Evolutionary conservation across 1,139 yeast genomes (phyloP).

Genomic region (Yamadazyma sp.): DNA sequence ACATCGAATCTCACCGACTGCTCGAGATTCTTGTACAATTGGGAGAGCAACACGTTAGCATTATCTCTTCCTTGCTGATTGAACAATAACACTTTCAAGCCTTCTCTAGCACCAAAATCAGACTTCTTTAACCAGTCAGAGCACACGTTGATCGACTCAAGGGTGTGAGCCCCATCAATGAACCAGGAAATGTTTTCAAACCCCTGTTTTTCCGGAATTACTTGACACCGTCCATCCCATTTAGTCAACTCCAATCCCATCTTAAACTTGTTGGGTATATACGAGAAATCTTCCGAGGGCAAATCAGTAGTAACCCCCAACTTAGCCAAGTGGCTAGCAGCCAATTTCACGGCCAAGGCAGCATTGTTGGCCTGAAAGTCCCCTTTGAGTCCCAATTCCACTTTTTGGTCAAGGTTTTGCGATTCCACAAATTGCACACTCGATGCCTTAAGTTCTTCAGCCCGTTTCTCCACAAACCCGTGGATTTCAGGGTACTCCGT

Average conservation of each 20-base stretch:
- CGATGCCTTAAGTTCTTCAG: constrained; percentile 58
- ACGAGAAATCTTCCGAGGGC: constrained; percentile 26
- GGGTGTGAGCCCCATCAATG: constrained; percentile 95
- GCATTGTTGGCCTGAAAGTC: constrained; percentile 86
- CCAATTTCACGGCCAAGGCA: constrained; percentile 78
- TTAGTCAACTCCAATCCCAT: constrained; percentile 66
- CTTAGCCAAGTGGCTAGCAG: constrained; percentile 57
- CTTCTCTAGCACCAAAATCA: constrained; percentile 18
- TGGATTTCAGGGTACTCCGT: constrained; percentile 53
- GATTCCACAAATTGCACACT: constrained; percentile 50
- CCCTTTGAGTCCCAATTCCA: constrained; percentile 79
- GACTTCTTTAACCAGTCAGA: constrained; percentile 67
- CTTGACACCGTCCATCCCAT: constrained; percentile 97
- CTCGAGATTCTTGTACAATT: constrained; percentile 46
- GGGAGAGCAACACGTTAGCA: constrained; percentile 61
- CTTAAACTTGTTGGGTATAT: constrained; percentile 56
- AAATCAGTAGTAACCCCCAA: constrained; percentile 37
- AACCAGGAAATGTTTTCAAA: constrained; percentile 64
- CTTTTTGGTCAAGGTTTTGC: constrained; percentile 19
- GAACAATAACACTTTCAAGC: constrained; percentile 60
- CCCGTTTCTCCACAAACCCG: constrained; percentile 57
- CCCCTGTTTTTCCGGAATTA: constrained; percentile 43
- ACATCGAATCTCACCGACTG: constrained; percentile 54
- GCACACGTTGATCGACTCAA: constrained; percentile 80
- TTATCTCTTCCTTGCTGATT: constrained; percentile 91